Evolutionary conservation across 345 rosid genomes (phyloP).

Genomic region (Turnera subulata): DNA sequence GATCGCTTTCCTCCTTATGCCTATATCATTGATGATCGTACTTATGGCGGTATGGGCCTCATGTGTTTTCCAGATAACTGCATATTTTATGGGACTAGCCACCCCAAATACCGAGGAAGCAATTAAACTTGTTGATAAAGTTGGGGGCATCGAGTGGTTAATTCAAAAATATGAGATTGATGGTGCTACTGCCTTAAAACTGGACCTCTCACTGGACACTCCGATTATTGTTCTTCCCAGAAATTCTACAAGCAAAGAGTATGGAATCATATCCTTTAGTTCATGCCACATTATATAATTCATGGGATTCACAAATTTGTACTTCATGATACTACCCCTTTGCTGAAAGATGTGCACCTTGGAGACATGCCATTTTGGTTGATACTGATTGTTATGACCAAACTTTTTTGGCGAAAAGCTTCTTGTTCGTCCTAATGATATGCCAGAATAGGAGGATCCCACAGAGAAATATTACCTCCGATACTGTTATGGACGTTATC

Average conservation of each 20-base stretch:
- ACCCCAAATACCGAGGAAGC: constrained; percentile 93
- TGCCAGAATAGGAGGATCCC: too few species aligned
- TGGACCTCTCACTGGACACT: constrained; percentile 91
- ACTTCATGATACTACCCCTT: too few species aligned
- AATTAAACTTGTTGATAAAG: constrained; percentile 92
- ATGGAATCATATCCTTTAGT: constrained; percentile 26
- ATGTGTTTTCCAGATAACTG: constrained; percentile 61
- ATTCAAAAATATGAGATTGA: constrained; percentile 94
- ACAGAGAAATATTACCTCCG: too few species aligned
- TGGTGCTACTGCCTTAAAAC: constrained; percentile 87
- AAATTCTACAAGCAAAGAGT: constrained; percentile 91
- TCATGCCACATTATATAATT: constrained; percentile 7
- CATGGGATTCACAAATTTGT: background rate
- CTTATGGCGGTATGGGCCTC: constrained; percentile 12
- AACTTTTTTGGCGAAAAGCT: too few species aligned
- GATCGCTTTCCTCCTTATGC: constrained; percentile 1
- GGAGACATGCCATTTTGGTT: too few species aligned
- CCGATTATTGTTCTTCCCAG: constrained; percentile 86
- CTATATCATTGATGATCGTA: background rate
- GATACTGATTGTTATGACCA: too few species aligned
- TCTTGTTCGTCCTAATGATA: too few species aligned
- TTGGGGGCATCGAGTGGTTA: constrained; percentile 98
- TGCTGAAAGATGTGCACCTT: too few species aligned
- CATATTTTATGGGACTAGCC: constrained; percentile 92
- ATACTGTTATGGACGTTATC: too few species aligned